Base-by-base conservation (phyloP, 768 basidiomycete genomes). In the Leucocoprinus sp. region DNA sequence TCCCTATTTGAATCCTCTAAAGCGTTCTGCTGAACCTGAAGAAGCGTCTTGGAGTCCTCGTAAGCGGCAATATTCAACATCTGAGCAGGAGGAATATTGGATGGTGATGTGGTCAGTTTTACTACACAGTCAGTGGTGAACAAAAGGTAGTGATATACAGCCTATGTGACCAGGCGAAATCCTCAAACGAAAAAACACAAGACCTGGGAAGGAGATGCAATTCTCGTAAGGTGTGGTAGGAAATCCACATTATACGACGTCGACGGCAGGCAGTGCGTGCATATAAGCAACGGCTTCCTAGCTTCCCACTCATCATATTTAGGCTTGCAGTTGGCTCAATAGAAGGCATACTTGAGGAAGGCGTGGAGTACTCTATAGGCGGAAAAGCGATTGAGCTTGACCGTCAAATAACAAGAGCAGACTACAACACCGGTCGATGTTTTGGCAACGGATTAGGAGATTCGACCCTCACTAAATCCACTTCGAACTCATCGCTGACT, bases 121-220 rank as follows among this genome's bases (percentile, higher is more conserved):
- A 37, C 19, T 33, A 40, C n/a, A 21, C 35, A 31, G 36, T 41
- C 21, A 14, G 3, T 22, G 26, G 42, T 15, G 29, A 22, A n/a
- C 15, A 24, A 17, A 15, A 24, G 18, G 15, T 41, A 28, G 28
- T 12, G 1, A 21, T 42, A 29, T 36, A 11, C 22, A 38, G 36
- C 14, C 31, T 31, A 17, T 37, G 11, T 35, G 17, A 28, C 12
- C 27, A 85, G 83, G 84, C 66, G 84, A 48, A 72, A 66, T 36
- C 80, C 72, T 35, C 84, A 89, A 60, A 67, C 70, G 29, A 86
- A 78, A 65, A 93, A 93, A 62, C 82, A 92, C 56, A 90, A 91
- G 60, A 90, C 84, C 0, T 93, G 91, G 91, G 89, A 93, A 42
- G 89, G 85, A 28, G 87, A 83, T 55, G 82, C 72, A 28, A 70